phyloP scores from a whole-genome alignment of 192 early-diverging fungal genomes.

The Chytriomyces hyalinus region DNA sequence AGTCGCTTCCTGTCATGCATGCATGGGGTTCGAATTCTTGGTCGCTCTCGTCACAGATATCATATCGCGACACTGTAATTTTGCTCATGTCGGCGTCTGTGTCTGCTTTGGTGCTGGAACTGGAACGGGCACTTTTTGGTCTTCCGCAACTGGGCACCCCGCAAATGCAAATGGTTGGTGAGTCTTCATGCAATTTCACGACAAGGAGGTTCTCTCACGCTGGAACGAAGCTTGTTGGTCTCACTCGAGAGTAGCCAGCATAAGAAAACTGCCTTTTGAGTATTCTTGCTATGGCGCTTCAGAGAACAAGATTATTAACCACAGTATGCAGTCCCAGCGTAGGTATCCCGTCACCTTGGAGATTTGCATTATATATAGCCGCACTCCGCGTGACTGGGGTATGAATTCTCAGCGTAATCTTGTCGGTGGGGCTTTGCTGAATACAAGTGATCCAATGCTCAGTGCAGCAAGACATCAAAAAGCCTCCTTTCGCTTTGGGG shows the following conservation, averaged over 20 bases:
- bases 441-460: slow-evolving; percentile 67
- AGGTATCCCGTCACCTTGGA: too few relatives aligned
- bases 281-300: slow-evolving; percentile 62
- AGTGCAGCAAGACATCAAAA: slow-evolving; percentile 46
- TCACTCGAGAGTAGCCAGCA: slow-evolving; percentile 84
- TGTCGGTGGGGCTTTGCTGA: slow-evolving; percentile 76
- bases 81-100: too few relatives aligned
- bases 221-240: slow-evolving; percentile 74
- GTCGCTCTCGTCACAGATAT: too few relatives aligned
- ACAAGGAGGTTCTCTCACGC: slow-evolving; percentile 65
- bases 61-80: too few relatives aligned
- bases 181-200: slow-evolving; percentile 57
- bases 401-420: slow-evolving; percentile 53
- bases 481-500: slow-evolving; percentile 71
- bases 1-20: too few relatives aligned
- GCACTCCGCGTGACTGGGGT: too few relatives aligned
- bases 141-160: not conserved
- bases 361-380: too few relatives aligned
- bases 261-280: slow-evolving; percentile 49
- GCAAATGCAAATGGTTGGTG: too few relatives aligned
- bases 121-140: slow-evolving; percentile 38
- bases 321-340: too few relatives aligned
- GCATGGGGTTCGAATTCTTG: too few relatives aligned
- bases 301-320: slow-evolving; percentile 81
- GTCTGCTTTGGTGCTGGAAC: slow-evolving; percentile 41